A percentile compares a stretch with the other conserved stretches of the same genome.
phyloP scores from a whole-genome alignment of 768 basidiomycete species.

The Boletus patriciae region DNA sequence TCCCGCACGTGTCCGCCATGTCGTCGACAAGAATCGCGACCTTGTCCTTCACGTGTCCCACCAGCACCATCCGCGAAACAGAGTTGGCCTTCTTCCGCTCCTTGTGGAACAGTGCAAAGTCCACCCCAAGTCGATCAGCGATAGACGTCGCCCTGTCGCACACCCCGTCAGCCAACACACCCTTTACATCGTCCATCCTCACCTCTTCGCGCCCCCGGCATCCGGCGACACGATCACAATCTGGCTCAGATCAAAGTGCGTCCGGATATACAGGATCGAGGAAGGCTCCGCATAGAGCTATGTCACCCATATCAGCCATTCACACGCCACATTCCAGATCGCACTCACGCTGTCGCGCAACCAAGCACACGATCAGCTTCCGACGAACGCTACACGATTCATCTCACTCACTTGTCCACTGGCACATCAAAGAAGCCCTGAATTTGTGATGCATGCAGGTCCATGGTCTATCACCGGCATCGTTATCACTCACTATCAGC shows the following conservation, averaged over 20 bases:
- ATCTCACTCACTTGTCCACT: constrained; percentile 88
- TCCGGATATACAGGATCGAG: constrained; percentile 91
- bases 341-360: constrained; percentile 49
- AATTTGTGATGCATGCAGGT: constrained; percentile 97
- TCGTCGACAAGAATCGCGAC: constrained; percentile 95
- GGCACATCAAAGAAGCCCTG: constrained; percentile 99
- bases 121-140: constrained; percentile 92
- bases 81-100: constrained; percentile 97
- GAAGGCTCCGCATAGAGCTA: constrained; percentile 96
- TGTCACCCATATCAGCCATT: constrained; percentile 21
- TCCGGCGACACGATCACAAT: constrained; percentile 97
- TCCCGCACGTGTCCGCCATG: constrained; percentile 97
- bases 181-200: constrained; percentile 11
- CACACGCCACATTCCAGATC: constrained; percentile 3
- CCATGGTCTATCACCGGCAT: constrained; percentile 75
- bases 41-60: constrained; percentile 91
- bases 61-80: constrained; percentile 92
- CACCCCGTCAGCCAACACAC: constrained; percentile 16
- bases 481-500: constrained; percentile 3
- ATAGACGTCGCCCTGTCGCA: constrained; percentile 86
- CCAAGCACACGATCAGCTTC: constrained; percentile 16
- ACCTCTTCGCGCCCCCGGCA: constrained; percentile 98
- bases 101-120: constrained; percentile 99
- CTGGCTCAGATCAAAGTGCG: constrained; percentile 79
- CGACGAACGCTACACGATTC: not conserved